These are phyloP conservation scores for Pyricularia pennisetigena DNA, from an alignment of 2,329 filamentous ascomycete genomes.

Conservation along the genomic window DNA sequence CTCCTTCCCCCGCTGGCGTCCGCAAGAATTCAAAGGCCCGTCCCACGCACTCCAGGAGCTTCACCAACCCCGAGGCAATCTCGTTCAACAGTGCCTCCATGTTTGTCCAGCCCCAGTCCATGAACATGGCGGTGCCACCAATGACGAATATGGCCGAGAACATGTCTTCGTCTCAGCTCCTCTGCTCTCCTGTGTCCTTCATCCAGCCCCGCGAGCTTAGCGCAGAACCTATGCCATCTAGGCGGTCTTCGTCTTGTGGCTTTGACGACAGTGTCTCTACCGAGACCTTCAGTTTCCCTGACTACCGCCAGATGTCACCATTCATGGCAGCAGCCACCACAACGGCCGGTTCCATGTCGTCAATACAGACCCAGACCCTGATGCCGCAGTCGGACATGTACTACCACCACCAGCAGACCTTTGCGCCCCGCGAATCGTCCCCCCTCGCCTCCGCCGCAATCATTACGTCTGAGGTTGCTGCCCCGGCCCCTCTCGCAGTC, in stretches of 20 bases:
- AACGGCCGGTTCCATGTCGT: constrained; percentile 15
- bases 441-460: constrained; percentile 28
- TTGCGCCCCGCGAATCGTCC: constrained; percentile 34
- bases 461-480: constrained; percentile 24
- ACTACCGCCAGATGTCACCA: constrained; percentile 59
- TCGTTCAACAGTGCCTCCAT: constrained; percentile 25
- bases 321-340: constrained; percentile 27
- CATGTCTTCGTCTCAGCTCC: constrained; percentile 35
- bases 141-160: constrained; percentile 16
- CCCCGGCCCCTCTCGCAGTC: constrained; percentile 31
- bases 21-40: constrained; percentile 21
- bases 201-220: constrained; percentile 27
- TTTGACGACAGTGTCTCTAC: constrained; percentile 53
- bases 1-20: constrained; percentile 28
- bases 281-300: constrained; percentile 70
- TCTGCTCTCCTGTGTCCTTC: constrained; percentile 56
- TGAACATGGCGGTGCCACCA: not conserved
- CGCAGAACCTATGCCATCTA: constrained; percentile 29
- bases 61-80: constrained; percentile 49
- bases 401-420: constrained; percentile 25
- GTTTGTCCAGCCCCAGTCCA: constrained; percentile 19
- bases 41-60: constrained; percentile 45
- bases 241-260: constrained; percentile 58
- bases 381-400: constrained; percentile 27
- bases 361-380: constrained; percentile 15